Evolutionary conservation across 768 basidiomycete species (phyloP).

Genomic region (Mrakia hoshinonis): DNA sequence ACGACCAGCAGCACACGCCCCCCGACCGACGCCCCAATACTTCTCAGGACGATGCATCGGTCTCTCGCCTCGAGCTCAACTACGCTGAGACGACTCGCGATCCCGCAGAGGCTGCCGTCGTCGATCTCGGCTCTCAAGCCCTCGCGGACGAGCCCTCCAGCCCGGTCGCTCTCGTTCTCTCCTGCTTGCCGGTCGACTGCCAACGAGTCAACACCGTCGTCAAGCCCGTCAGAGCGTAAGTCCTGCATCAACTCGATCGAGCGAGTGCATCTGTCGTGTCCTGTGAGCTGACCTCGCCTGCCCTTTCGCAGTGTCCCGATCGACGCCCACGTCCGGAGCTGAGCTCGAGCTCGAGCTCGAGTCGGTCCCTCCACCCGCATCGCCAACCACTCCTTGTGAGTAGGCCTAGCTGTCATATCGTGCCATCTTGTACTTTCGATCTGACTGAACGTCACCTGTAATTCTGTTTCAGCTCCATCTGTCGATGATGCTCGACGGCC

Average conservation of each 20-base stretch:
- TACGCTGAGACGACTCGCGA: neutral
- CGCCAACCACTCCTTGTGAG: neutral
- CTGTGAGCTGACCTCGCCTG: too few species aligned
- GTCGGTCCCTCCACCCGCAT: neutral
- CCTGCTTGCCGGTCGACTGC: neutral
- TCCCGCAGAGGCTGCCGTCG: neutral
- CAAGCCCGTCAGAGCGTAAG: too few species aligned
- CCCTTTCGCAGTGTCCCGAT: too few species aligned
- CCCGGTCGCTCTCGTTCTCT: neutral
- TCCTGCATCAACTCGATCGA: neutral
- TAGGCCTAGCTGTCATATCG: neutral
- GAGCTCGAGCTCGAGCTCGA: slow-evolving; percentile 10
- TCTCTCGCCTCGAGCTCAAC: too few species aligned
- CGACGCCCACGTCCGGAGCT: too few species aligned
- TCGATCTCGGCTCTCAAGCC: neutral
- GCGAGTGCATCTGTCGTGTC: too few species aligned
- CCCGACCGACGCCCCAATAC: neutral
- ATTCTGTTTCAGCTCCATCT: neutral
- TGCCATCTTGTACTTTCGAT: neutral
- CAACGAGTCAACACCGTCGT: neutral
- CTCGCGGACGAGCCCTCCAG: neutral
- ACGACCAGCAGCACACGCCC: neutral
- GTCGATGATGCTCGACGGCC: neutral
- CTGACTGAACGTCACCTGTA: neutral
- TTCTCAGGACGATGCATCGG: neutral